Conservation (phyloP, 2,329 filamentous ascomycete species). For the Trichoderma harzianum region DNA sequence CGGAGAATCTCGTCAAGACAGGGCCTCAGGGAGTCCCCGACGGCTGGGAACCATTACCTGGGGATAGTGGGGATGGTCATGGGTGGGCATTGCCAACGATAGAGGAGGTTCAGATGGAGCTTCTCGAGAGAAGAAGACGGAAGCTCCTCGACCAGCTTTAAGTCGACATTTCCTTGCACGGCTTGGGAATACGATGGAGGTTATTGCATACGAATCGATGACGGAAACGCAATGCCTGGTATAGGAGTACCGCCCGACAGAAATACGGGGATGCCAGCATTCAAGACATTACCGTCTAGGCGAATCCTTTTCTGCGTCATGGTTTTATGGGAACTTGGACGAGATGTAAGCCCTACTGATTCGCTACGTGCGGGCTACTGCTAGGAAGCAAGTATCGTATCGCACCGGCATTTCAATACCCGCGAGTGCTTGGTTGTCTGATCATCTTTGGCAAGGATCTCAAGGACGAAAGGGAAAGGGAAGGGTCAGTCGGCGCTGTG, state of each 20-base stretch:
- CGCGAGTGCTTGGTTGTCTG: background rate
- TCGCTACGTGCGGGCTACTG: background rate
- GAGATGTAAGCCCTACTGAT: background rate
- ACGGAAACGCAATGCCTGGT: background rate
- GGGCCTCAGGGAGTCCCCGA: slow-evolving; percentile 56
- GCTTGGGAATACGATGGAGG: background rate
- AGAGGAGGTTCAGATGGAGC: slow-evolving; percentile 90
- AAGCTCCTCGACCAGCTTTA: slow-evolving; percentile 79
- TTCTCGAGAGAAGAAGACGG: slow-evolving; percentile 80
- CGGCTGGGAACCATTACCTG: slow-evolving; percentile 82
- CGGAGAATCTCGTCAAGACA: slow-evolving; percentile 61
- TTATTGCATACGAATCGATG: background rate
- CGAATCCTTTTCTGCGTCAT: background rate
- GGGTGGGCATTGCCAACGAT: slow-evolving; percentile 80
- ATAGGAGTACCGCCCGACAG: background rate
- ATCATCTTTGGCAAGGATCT: background rate
- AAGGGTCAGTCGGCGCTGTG: background rate
- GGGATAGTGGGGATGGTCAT: slow-evolving; percentile 78
- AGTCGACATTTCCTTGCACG: background rate
- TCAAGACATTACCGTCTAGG: background rate
- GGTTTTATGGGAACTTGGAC: background rate
- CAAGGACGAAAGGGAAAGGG: background rate
- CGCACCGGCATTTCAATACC: background rate
- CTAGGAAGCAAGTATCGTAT: background rate
- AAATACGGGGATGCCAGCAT: background rate